Percentiles rank a stretch among this genome's conserved stretches.
These are phyloP conservation scores for Aquilaria malaccensis DNA, from an alignment of 345 rosid species.

Conservation along the genomic window DNA sequence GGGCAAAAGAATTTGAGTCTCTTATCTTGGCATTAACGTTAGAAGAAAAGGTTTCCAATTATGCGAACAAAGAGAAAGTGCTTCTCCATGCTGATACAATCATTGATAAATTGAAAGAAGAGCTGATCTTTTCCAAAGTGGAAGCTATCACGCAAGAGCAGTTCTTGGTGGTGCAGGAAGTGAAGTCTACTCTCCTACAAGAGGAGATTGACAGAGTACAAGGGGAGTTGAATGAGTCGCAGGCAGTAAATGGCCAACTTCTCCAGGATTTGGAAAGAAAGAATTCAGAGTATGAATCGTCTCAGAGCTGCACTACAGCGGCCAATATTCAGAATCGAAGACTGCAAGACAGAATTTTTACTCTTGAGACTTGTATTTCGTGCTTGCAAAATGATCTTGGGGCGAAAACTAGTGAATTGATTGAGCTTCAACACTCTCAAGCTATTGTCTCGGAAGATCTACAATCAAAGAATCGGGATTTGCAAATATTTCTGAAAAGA, in stretches of 20 bases:
- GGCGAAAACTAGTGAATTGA: conserved; percentile 40
- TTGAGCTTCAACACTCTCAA: conserved; percentile 38
- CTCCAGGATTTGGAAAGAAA: conserved; percentile 42
- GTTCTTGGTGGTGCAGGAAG: conserved; percentile 27
- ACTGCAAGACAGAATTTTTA: conserved; percentile 34
- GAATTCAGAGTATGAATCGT: conserved; percentile 35
- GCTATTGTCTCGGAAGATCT: conserved; percentile 36
- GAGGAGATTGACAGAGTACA: conserved; percentile 32
- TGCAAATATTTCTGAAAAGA: conserved; percentile 27
- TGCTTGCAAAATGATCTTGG: conserved; percentile 43
- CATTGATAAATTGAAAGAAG: conserved; percentile 45
- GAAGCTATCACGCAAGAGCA: conserved; percentile 46
- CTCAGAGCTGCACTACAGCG: conserved; percentile 15
- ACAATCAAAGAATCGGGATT: conserved; percentile 30
- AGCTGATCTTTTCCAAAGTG: conserved; percentile 34
- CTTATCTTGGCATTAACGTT: conserved; percentile 46
- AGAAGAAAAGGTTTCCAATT: conserved; percentile 36
- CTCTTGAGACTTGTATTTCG: conserved; percentile 41
- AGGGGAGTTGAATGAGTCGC: conserved; percentile 22
- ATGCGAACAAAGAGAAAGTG: conserved; percentile 27
- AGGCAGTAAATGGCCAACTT: conserved; percentile 26
- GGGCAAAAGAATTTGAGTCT: conserved; percentile 65
- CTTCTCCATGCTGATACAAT: conserved; percentile 22
- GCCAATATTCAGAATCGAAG: conserved; percentile 28
- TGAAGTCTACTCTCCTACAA: conserved; percentile 28